Base-by-base conservation (phyloP, 345 rosid genomes). In the Salix viminalis region DNA sequence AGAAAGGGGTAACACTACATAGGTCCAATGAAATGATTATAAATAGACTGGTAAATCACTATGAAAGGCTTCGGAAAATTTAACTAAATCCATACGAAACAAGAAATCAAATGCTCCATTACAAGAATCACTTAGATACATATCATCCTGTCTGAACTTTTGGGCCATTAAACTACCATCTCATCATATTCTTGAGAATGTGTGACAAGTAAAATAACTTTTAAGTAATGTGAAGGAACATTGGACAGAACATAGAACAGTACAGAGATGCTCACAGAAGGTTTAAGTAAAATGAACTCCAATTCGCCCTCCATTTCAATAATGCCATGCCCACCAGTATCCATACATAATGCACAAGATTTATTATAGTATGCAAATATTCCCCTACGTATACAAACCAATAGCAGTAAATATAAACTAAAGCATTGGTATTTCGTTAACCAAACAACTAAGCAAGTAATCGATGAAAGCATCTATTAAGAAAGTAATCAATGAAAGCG, bases 21-120 rank as follows among this genome's bases (percentile, higher is more conserved):
- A 58, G 21, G 65, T 64, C 19, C 7, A 74, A 18, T 44, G 74
- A 10, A n/a, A 16, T n/a, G 65, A 64, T 13, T n/a, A 58, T 7
- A 79, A 21, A 75, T 12, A 70, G 73, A 60, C 24, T 23, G n/a
- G 39, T 26, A 65, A 41, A 58, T 67, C 46, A 54, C 21, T 72
- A 41, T 10, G 23, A 36, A 54, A 58, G 30, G 7, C 42, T 34
- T 32, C 15, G 5, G 11, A 54, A 71, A 60, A 70, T 19, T 64
- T 6, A 74, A 7, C 18, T 26, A 42, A 42, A 24, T 54, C n/a
- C 23, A 18, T 54, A 21, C n/a, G 8, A 18, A 21, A 54, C 60
- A 54, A 74, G 44, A 62, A 56, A 44, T 21, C 32, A 12, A 24
- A 7, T 28, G 18, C 14, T n/a, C 23, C 34, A 18, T 36, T 13